Evolutionary conservation across 257 asterid genomes (phyloP), one percentile per base, ranked within the genome.

Genomic region (Przewalskia tangutica): DNA sequence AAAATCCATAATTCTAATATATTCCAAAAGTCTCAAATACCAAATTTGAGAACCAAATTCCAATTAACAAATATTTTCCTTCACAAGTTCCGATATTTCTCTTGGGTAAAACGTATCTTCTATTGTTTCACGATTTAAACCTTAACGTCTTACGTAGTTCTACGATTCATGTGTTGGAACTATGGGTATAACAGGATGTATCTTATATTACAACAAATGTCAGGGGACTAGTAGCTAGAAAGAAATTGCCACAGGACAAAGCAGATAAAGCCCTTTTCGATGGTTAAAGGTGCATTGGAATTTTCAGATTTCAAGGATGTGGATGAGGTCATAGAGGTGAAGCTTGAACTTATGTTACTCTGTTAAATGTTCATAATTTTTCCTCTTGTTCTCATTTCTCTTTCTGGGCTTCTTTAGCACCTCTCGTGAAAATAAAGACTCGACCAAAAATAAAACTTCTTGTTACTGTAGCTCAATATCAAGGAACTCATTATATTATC

Each of bases 241-340:
- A 92, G 82, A 93, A 84, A 83, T 84, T 94, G 91, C 38, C 92
- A 40, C 89, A 86, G 84, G 95, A 89, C 81, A 93, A 90, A 92
- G 98, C 98, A 16, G 87, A 85, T 84, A 91, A 89, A 84, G 93
- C 97, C 82, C 88, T 96, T n/a, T 75, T 90, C 77, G 55, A 83
- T 89, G 90, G 90, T 96, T 85, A 93, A 88, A 88, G 98, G 99
- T 23, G 89, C 85, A 80, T 54, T 94, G 85, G 97, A 89, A 82
- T 96, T 92, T 88, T 84, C 98, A 75, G 97, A 90, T 62, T 94
- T 96, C 87, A 89, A 86, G 87, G 94, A 92, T 84, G 94, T 89
- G 87, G 99, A 96, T 85, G 88, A 94, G 98, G 98, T 94, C 79
- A 91, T 96, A 76, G 99, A 96, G 98, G 99, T 96, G 48, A n/a